Conservation (phyloP, 108 stramenopile species). For the Thalassiosira profunda region DNA sequence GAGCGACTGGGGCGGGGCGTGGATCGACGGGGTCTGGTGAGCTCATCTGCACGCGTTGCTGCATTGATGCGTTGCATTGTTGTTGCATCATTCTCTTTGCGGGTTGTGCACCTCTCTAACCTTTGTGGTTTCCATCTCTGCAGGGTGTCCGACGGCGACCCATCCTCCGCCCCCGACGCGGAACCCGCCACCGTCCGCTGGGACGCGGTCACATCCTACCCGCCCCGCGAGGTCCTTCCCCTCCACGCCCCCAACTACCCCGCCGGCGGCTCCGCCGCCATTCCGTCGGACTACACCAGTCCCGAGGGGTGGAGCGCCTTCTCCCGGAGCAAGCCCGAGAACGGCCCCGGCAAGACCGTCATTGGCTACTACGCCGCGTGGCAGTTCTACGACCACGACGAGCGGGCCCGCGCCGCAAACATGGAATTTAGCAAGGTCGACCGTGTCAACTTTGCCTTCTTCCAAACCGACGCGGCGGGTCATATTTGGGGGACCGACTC, state of each 20-base stretch:
- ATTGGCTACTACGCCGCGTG: conserved; percentile 41
- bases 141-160: conserved; percentile 34
- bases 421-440: conserved; percentile 41
- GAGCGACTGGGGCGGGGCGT: conserved; percentile 45
- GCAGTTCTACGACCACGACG: conserved; percentile 32
- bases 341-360: conserved; percentile 11
- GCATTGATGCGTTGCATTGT: not conserved
- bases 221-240: conserved; percentile 10
- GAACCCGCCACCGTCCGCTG: conserved; percentile 2
- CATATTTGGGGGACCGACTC: conserved; percentile 44
- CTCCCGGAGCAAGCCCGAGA: conserved; percentile 4
- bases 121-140: too few relatives aligned
- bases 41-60: not conserved
- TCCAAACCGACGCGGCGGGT: conserved; percentile 29
- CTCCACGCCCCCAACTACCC: not conserved
- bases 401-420: conserved; percentile 17
- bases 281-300: conserved; percentile 29
- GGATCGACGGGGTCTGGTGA: conserved; percentile 43
- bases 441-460: conserved; percentile 42
- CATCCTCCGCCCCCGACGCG: not conserved
- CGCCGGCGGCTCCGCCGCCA: not conserved
- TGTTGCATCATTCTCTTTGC: not conserved
- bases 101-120: too few relatives aligned
- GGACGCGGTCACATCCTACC: conserved; percentile 24
- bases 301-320: conserved; percentile 31